These are phyloP conservation scores for Geotrichum phurueaensis DNA, from an alignment of 1,139 yeast genomes.

Conservation along the genomic window DNA sequence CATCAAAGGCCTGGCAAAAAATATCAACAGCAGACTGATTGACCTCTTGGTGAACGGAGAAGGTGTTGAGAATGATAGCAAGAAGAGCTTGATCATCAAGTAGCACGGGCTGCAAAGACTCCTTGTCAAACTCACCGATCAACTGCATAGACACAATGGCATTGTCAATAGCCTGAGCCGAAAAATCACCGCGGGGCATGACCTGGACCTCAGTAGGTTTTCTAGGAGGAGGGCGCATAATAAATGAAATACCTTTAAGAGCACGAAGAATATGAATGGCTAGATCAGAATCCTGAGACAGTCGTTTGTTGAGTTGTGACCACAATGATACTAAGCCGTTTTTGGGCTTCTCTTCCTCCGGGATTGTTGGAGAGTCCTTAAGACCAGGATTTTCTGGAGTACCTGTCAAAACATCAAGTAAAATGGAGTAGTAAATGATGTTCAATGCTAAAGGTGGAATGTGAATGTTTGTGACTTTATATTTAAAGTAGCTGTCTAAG, in stretches of 20 bases:
- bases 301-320: conserved; percentile 16
- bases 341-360: conserved; percentile 21
- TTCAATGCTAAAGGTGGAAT: conserved; percentile 13
- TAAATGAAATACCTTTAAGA: conserved; percentile 19
- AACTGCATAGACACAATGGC: conserved; percentile 20
- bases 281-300: conserved; percentile 14
- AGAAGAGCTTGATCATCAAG: conserved; percentile 29
- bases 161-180: conserved; percentile 17
- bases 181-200: conserved; percentile 20
- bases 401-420: conserved; percentile 22
- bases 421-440: conserved; percentile 15
- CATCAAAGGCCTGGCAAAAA: conserved; percentile 72
- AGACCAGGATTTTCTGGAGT: conserved; percentile 19
- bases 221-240: conserved; percentile 23
- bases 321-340: conserved; percentile 19
- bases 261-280: conserved; percentile 18
- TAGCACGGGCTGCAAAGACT: conserved; percentile 41
- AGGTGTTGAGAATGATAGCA: conserved; percentile 24
- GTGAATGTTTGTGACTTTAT: conserved; percentile 12
- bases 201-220: conserved; percentile 17
- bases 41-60: conserved; percentile 26
- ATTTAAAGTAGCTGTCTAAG: conserved; percentile 13
- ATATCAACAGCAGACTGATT: conserved; percentile 64
- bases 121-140: conserved; percentile 43
- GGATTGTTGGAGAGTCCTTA: conserved; percentile 10